Conservation (phyloP, 2,329 filamentous ascomycete species). For the Aspergillus fijiensis region DNA sequence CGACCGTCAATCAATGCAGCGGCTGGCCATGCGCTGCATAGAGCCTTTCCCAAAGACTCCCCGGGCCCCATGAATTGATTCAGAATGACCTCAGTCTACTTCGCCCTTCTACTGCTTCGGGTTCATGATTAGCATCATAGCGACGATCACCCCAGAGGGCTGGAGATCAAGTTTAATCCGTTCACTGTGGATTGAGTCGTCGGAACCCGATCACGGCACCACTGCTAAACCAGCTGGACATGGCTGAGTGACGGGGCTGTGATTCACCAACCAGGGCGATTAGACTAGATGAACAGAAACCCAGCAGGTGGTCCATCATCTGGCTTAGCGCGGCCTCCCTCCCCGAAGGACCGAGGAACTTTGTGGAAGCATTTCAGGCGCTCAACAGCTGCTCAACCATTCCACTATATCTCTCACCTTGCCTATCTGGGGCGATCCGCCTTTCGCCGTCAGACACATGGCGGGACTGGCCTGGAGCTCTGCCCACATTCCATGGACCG, state of each 20-base stretch:
- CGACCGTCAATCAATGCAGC: slow-evolving; percentile 13
- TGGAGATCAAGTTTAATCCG: slow-evolving; percentile 2
- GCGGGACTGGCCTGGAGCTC: neutral
- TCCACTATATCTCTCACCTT: neutral
- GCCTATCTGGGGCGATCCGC: neutral
- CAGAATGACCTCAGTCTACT: neutral
- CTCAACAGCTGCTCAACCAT: neutral
- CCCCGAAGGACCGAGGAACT: slow-evolving; percentile 2
- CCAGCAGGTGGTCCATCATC: neutral
- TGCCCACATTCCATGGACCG: neutral
- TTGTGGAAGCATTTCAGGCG: neutral
- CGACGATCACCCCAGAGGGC: slow-evolving; percentile 20
- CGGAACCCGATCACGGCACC: neutral
- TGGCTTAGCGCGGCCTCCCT: neutral
- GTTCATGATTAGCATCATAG: slow-evolving; percentile 15
- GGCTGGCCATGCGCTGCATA: neutral
- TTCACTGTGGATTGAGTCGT: neutral
- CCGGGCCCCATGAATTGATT: neutral
- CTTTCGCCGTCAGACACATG: neutral
- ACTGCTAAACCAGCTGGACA: slow-evolving; percentile 1
- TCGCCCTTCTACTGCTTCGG: slow-evolving; percentile 14
- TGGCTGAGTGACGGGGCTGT: neutral
- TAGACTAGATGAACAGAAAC: neutral
- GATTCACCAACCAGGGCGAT: neutral
- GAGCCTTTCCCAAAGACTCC: neutral